Evolutionary conservation across 768 basidiomycete genomes (phyloP).

Genomic region (Termitomyces sp.): DNA sequence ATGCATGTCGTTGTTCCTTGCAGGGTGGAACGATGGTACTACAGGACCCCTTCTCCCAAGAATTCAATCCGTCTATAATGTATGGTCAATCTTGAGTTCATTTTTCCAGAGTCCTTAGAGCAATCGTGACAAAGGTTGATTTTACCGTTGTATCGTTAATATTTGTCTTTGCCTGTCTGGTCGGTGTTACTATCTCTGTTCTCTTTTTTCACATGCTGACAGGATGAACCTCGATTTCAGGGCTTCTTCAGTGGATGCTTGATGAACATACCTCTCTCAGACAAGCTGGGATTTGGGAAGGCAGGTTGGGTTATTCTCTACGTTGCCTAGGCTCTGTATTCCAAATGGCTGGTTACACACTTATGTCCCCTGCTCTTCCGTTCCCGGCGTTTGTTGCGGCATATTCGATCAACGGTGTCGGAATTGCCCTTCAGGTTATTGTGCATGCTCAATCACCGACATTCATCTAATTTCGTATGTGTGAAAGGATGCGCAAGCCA

Average conservation of each 20-base stretch:
- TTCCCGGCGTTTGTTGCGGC: constrained; percentile 48
- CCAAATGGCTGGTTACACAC: constrained; percentile 40
- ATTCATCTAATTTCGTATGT: background rate
- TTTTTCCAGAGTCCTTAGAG: background rate
- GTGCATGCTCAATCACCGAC: background rate
- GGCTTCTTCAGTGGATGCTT: constrained; percentile 27
- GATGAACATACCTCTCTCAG: constrained; percentile 24
- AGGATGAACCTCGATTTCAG: constrained; percentile 9
- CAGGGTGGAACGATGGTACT: constrained; percentile 77
- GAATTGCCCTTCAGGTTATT: constrained; percentile 28
- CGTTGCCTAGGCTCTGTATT: constrained; percentile 31
- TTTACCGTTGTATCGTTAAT: constrained; percentile 43
- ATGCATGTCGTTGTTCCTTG: constrained; percentile 54
- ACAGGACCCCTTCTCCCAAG: constrained; percentile 71
- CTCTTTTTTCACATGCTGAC: background rate
- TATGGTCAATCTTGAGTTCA: constrained; percentile 22
- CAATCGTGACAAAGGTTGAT: constrained; percentile 29
- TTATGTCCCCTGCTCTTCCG: constrained; percentile 44
- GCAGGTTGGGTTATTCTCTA: background rate
- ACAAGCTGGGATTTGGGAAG: constrained; percentile 21
- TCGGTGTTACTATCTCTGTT: constrained; percentile 14
- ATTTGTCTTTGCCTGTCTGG: constrained; percentile 35
- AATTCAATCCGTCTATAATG: constrained; percentile 54
- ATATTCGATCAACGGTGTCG: constrained; percentile 24
- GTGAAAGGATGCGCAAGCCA: constrained; percentile 67